Evolutionary conservation across 2,329 filamentous ascomycete species (phyloP).

Genomic region (Leptographium galeiforme): DNA sequence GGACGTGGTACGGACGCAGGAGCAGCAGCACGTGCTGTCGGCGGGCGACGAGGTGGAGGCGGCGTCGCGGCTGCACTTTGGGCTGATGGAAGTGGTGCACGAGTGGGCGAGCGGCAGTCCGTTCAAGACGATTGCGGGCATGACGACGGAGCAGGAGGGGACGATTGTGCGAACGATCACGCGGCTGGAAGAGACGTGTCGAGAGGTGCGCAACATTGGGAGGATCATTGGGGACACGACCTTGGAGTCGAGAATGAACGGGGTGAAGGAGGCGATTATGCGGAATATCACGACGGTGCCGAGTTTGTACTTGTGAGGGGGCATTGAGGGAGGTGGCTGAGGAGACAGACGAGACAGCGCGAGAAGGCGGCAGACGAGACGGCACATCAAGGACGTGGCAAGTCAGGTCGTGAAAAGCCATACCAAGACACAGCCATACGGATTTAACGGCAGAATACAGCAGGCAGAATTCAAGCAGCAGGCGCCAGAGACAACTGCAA

Average conservation of each 20-base stretch:
- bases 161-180: conserved; percentile 95
- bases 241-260: conserved; percentile 92
- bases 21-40: conserved; percentile 80
- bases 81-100: conserved; percentile 93
- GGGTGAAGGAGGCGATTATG: conserved; percentile 95
- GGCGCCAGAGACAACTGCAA: neutral
- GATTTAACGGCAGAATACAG: neutral
- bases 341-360: neutral
- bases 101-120: conserved; percentile 98
- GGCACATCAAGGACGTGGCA: neutral
- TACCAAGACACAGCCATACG: too few species aligned
- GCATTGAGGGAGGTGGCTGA: too few species aligned
- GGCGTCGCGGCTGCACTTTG: conserved; percentile 73
- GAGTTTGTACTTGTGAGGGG: conserved; percentile 73
- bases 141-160: conserved; percentile 93
- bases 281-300: conserved; percentile 86
- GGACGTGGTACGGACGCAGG: conserved; percentile 83
- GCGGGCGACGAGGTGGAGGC: conserved; percentile 86
- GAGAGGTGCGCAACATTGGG: conserved; percentile 94
- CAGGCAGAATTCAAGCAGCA: neutral
- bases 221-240: conserved; percentile 89
- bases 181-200: conserved; percentile 84
- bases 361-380: neutral
- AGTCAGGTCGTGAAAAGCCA: too few species aligned
- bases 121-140: conserved; percentile 91